A percentile compares a stretch with the other conserved stretches of the same genome.
phyloP scores from a whole-genome alignment of 2,329 filamentous ascomycete species.

The Lachnellula hyalina region DNA sequence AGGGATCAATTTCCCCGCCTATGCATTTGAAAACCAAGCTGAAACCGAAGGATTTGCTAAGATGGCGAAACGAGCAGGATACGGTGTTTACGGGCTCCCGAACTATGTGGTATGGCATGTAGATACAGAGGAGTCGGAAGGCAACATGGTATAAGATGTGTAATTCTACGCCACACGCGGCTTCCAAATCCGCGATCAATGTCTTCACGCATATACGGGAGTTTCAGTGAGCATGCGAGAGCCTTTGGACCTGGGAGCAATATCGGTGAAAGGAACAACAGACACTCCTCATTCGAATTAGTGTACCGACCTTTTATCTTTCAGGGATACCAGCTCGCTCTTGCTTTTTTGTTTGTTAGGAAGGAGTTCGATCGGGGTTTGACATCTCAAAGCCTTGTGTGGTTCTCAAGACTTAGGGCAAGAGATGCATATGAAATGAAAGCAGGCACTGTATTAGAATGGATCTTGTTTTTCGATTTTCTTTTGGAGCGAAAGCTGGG shows the following conservation, averaged over 20 bases:
- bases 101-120: slow-evolving; percentile 99
- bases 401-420: slow-evolving; percentile 9
- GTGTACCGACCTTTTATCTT: slow-evolving; percentile 17
- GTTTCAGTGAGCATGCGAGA: slow-evolving; percentile 21
- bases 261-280: slow-evolving; percentile 17
- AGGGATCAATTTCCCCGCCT: slow-evolving; percentile 97
- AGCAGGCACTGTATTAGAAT: slow-evolving; percentile 27
- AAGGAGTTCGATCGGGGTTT: slow-evolving; percentile 19
- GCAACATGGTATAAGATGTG: slow-evolving; percentile 48
- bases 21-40: slow-evolving; percentile 97
- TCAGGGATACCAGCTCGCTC: slow-evolving; percentile 5
- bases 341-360: slow-evolving; percentile 10
- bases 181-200: slow-evolving; percentile 19
- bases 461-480: slow-evolving; percentile 16
- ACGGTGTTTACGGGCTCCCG: slow-evolving; percentile 83
- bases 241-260: slow-evolving; percentile 13
- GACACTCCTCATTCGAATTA: slow-evolving; percentile 17
- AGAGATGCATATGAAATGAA: slow-evolving; percentile 9
- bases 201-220: slow-evolving; percentile 31
- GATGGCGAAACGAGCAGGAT: slow-evolving; percentile 96
- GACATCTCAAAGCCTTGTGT: slow-evolving; percentile 6
- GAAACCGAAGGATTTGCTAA: slow-evolving; percentile 98
- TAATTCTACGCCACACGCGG: slow-evolving; percentile 17
- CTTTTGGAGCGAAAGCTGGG: neutral
- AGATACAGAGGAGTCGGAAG: slow-evolving; percentile 90